Conservation (phyloP, 768 basidiomycete species). For the Psilocybe tampanensis region DNA sequence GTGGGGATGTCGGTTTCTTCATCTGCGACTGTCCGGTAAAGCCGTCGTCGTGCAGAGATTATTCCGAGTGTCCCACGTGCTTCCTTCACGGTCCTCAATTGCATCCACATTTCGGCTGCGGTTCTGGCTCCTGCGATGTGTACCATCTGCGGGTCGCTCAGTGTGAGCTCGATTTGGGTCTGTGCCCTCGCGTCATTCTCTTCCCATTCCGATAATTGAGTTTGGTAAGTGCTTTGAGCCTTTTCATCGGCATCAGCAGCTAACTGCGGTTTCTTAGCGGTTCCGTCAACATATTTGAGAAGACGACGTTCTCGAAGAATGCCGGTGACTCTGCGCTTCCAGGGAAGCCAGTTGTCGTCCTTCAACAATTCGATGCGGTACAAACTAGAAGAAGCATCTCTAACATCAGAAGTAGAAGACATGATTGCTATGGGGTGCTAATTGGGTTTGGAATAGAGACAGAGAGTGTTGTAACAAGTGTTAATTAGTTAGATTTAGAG, state of each 20-base stretch:
- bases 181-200: constrained; percentile 22
- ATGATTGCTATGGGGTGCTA: not conserved
- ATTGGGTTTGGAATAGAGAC: not conserved
- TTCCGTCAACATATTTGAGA: not conserved
- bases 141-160: constrained; percentile 23
- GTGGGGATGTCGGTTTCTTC: constrained; percentile 28
- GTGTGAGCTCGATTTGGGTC: constrained; percentile 21
- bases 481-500: not conserved
- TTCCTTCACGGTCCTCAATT: constrained; percentile 28
- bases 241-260: too few species aligned
- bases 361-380: not conserved
- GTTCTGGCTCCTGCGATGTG: constrained; percentile 18
- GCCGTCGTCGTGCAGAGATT: constrained; percentile 19
- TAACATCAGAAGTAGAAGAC: not conserved
- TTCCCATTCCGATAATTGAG: constrained; percentile 20
- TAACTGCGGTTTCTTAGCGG: not conserved
- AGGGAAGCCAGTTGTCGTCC: not conserved
- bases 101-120: constrained; percentile 23
- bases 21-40: constrained; percentile 24
- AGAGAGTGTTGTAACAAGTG: not conserved
- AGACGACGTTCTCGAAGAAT: not conserved
- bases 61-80: constrained; percentile 24
- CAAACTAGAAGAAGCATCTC: not conserved
- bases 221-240: too few species aligned
- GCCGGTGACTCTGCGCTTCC: not conserved